Evolutionary conservation across 2,329 filamentous ascomycete genomes (phyloP), one percentile per base, ranked within the genome.

Genomic region (Chlorencoelia australis): DNA sequence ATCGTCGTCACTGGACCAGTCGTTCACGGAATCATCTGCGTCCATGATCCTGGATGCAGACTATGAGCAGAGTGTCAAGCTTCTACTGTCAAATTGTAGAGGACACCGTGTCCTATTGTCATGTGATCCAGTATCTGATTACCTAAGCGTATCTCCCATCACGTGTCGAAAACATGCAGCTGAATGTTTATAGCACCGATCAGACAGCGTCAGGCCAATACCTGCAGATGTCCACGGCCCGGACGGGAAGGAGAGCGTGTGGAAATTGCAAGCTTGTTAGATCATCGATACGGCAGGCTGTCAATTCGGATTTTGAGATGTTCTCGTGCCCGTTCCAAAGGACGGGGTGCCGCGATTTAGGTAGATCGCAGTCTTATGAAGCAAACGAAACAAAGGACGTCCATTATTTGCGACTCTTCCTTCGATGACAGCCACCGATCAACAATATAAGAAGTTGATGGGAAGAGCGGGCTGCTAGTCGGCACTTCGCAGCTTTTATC

Each of bases 21-120:
- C 30, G 19, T 32, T 32, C 30, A 32, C 30, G 30, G 30, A 32
- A 32, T 32, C 30, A 32, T 32, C 30, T 32, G 30, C 14, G 14
- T 32, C 19, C 16, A 32, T 32, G 17, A 19, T 32, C 30, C 16
- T 15, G 30, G 30, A 32, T 32, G 30, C 30, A 29, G 26, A 15
- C 7, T 29, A 7, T 29, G 26, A 29, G 26, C 26, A 29, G 14
- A 29, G 9, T 14, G 26, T n/a, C 10, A 29, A 15, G 9, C 7
- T 29, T 29, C 7, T 29, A 7, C 14, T n/a, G n/a, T n/a, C n/a
- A n/a, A n/a, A n/a, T n/a, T n/a, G n/a, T n/a, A n/a, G 14, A 29
- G 26, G 13, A 29, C 13, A 29, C 26, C 13, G 7, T 29, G 26
- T 29, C 26, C 9, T 29, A 7, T n/a, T 29, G 14, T 29, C 26